Evolutionary conservation across 768 basidiomycete species (phyloP), one percentile per base, ranked within the genome.

Genomic region (Jaapia argillacea): DNA sequence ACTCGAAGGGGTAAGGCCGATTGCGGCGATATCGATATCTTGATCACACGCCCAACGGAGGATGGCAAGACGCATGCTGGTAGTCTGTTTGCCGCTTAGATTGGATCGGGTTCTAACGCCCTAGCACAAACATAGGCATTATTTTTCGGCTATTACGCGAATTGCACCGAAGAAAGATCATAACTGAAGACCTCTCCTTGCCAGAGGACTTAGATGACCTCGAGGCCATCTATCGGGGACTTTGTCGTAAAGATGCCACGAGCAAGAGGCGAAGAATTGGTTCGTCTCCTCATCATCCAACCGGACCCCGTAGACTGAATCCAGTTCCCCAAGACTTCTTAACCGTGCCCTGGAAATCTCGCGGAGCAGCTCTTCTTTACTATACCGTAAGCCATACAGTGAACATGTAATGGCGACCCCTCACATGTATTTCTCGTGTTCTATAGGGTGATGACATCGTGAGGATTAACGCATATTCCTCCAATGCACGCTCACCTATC

Each of bases 21-120:
- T 43, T 92, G 87, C 45, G 93, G 93, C 2, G 93, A 96, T 57
- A 87, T 97, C 45, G 92, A 97, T 58, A 79, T 96, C 38, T 59
- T 96, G 44, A 79, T 97, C 48, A 89, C 88, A 2, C 77, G 90
- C 4, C 71, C 77, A 18, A 69, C 75, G 1, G 60, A 68, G 2
- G 89, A 93, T 51, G 87, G 86, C 0, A 70, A 63, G 46, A 85
- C 81, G 0, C 91, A 94, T 56, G 63, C 66, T 42, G 86, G 90
- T 79, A 42, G 64, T 42, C 16, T 6, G 54, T 47, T 7, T 20
- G 6, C 38, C 16, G 37, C 10, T 10, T 10, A 38, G 10, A 10
- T 10, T 38, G 37, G 37, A 38, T 13, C 10, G 13, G 37, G 21
- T 7, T 13, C 10, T 38, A 21, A 10, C 37, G 37, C 21, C 10